A percentile compares a stretch with the other conserved stretches of the same genome.
Evolutionary conservation across 768 basidiomycete genomes (phyloP).

Genomic region (Pulveroboletus frians): DNA sequence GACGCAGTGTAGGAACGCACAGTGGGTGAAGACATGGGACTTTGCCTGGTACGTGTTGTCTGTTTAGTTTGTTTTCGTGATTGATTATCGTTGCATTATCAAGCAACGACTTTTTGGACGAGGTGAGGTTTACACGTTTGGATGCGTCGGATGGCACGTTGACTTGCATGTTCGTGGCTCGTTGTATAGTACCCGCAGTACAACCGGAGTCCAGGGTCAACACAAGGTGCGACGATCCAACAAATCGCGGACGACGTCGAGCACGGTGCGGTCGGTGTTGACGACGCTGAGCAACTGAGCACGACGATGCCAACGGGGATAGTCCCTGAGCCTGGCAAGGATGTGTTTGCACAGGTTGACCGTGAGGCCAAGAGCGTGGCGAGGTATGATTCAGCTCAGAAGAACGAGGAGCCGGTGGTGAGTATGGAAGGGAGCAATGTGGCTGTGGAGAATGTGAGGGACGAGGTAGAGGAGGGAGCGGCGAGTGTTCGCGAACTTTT

Average conservation of each 20-base stretch:
- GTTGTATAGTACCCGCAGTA: slow-evolving; percentile 58
- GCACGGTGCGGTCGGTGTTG: slow-evolving; percentile 49
- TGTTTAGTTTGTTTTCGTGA: neutral
- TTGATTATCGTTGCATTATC: neutral
- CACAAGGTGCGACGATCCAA: slow-evolving; percentile 36
- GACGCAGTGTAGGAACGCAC: slow-evolving; percentile 63
- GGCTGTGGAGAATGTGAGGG: neutral
- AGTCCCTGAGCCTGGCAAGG: slow-evolving; percentile 65
- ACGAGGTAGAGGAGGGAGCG: neutral
- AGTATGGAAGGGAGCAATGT: slow-evolving; percentile 24
- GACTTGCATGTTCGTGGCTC: neutral
- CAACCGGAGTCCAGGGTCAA: slow-evolving; percentile 31
- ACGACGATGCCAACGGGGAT: slow-evolving; percentile 44
- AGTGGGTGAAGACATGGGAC: slow-evolving; percentile 94
- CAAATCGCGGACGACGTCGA: slow-evolving; percentile 46
- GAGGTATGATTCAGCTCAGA: slow-evolving; percentile 4
- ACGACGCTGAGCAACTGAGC: slow-evolving; percentile 30
- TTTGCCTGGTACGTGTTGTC: slow-evolving; percentile 66
- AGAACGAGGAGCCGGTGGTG: slow-evolving; percentile 31
- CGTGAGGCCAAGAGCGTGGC: slow-evolving; percentile 40
- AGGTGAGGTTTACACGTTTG: slow-evolving; percentile 41
- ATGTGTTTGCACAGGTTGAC: slow-evolving; percentile 59
- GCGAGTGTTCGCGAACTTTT: neutral
- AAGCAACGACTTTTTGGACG: slow-evolving; percentile 64
- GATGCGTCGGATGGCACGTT: neutral